phyloP scores from a whole-genome alignment of 495 filamentous ascomycete species.

The Stereocaulon alpinum region DNA sequence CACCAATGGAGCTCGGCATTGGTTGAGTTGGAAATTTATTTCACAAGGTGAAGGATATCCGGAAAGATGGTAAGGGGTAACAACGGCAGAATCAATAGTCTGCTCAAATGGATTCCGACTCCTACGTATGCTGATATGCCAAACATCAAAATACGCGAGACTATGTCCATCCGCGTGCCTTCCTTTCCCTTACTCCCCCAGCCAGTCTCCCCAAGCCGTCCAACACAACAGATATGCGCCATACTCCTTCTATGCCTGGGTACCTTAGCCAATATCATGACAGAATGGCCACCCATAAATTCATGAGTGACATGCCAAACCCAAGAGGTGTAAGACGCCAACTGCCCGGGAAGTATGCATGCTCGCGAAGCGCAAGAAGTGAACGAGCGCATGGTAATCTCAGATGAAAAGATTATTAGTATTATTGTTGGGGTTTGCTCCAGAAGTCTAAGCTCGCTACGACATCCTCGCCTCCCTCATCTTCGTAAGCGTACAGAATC shows the following conservation, averaged over 20 bases:
- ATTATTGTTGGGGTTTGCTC: conserved; percentile 32
- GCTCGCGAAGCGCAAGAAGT: conserved; percentile 5
- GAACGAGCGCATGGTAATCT: not conserved
- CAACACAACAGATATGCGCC: not conserved
- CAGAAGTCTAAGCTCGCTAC: conserved; percentile 96
- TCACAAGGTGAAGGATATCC: too few relatives aligned
- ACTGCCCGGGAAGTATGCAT: not conserved
- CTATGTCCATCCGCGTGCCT: not conserved
- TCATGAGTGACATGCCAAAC: conserved; percentile 6
- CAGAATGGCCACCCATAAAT: conserved; percentile 8
- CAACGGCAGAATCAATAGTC: not conserved
- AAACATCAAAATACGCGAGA: not conserved
- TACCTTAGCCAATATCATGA: conserved; percentile 10
- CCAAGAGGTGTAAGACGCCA: conserved; percentile 2
- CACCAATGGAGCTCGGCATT: too few relatives aligned
- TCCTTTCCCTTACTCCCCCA: not conserved
- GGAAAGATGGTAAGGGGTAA: too few relatives aligned
- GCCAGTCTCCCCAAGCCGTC: not conserved
- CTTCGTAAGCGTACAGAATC: conserved; percentile 96
- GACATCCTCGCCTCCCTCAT: conserved; percentile 84
- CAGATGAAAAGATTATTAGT: not conserved
- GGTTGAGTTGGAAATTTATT: too few relatives aligned
- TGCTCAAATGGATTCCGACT: not conserved
- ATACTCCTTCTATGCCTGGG: conserved; percentile 6
- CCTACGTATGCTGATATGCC: conserved; percentile 17